A percentile compares a stretch with the other conserved stretches of the same genome.
Evolutionary conservation across 768 basidiomycete species (phyloP).

Genomic region (Mycena capillaripes): DNA sequence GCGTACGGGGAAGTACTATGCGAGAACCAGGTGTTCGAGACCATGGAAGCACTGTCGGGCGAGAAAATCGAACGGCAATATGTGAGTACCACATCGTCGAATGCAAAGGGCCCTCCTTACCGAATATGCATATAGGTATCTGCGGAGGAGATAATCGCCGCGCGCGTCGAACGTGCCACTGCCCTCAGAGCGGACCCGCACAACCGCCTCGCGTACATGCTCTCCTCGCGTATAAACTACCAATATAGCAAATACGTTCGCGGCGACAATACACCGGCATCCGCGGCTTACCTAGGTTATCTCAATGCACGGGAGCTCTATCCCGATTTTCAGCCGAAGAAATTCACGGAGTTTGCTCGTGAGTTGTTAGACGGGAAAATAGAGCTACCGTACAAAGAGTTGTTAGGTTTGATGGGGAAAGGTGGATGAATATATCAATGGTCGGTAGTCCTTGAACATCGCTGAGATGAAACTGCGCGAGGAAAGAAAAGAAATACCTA

Average conservation of each 20-base stretch:
- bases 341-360: slow-evolving; percentile 18
- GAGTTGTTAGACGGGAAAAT: slow-evolving; percentile 28
- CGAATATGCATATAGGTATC: slow-evolving; percentile 2
- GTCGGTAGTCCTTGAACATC: no score
- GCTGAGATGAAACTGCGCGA: no score
- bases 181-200: slow-evolving; percentile 1
- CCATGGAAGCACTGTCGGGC: slow-evolving; percentile 41
- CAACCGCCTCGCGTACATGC: neutral
- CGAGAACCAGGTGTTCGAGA: slow-evolving; percentile 38
- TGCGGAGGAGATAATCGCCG: slow-evolving; percentile 4
- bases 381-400: neutral
- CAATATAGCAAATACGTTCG: slow-evolving; percentile 42
- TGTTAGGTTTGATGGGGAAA: neutral
- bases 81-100: neutral
- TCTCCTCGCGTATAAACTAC: slow-evolving; percentile 30
- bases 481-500: no score
- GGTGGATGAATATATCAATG: no score
- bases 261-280: slow-evolving; percentile 46
- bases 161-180: neutral
- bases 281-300: slow-evolving; percentile 40
- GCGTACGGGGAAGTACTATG: slow-evolving; percentile 44
- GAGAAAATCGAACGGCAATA: slow-evolving; percentile 35
- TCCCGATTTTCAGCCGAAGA: slow-evolving; percentile 38
- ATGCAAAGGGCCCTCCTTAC: neutral
- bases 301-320: slow-evolving; percentile 48